Base-by-base conservation (phyloP, 208 protist species). In the Leishmania aethiopica region DNA sequence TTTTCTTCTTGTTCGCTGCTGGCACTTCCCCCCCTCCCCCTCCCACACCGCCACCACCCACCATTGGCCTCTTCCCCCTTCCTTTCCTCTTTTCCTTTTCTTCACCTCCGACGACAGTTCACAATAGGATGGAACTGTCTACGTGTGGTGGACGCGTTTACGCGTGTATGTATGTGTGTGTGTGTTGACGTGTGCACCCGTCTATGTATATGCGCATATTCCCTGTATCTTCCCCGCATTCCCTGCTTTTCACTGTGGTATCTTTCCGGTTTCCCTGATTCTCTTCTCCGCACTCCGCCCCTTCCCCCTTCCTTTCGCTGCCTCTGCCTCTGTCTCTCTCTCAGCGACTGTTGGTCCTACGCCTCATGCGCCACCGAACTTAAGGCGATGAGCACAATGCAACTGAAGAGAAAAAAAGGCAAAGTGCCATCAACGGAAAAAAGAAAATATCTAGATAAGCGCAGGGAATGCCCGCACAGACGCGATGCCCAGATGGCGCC, bases 121-220 rank as follows among this genome's bases (percentile, higher is more conserved):
- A 77, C 73, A 62, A 74, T 22, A 25, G 59, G 28, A 17, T 42
- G 73, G 53, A 77, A 59, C 73, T 47, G 7, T 62, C 73, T 22
- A 15, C 4, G 3, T 62, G 8, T 15, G 62, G 62, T 25, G 51
- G 17, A 59, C 17, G 35, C 60, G 32, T 47, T 59, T 32, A 37
- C 28, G 15, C 28, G n/a, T 77, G 73, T 5, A 6, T 10, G 17
- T n/a, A 10, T 59, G 8, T 22, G 49, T 32, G 73, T 35, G 49
- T 42, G 51, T 59, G 28, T 22, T 4, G 45, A 49, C 45, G 10
- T 49, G 45, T 49, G 45, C 45, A 49, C 45, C 8, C 45, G 45
- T 49, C 10, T 49, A 62, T 62, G 32, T 62, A n/a, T 62, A n/a
- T 62, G 8, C n/a, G 28, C 35, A 22, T 62, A 32, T 28, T 13